Evolutionary conservation across 371 early-diverging fungal species (phyloP).

Genomic region (Mucor sp.): DNA sequence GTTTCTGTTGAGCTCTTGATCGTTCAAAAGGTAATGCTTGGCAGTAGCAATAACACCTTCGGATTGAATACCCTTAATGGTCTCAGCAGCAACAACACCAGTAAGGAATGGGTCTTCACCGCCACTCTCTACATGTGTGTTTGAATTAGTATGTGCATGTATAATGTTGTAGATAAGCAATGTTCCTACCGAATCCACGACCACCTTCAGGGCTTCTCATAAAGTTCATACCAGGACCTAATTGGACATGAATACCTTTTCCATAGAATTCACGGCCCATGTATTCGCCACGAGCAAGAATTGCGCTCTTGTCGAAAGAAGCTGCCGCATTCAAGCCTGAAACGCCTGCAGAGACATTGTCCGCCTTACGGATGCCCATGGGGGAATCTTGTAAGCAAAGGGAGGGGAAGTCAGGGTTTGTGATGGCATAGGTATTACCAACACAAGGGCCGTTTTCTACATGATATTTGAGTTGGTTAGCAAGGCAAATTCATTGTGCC

Average conservation of each 20-base stretch:
- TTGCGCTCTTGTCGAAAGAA: slow-evolving; percentile 51
- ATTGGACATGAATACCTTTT: slow-evolving; percentile 50
- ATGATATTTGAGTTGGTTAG: not conserved
- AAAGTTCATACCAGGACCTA: slow-evolving; percentile 58
- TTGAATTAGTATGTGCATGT: not conserved
- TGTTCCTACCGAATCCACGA: slow-evolving; percentile 48
- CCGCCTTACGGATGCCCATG: slow-evolving; percentile 40
- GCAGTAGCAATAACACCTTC: slow-evolving; percentile 55
- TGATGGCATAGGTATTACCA: slow-evolving; percentile 47
- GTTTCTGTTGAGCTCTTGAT: slow-evolving; percentile 45
- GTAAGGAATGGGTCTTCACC: slow-evolving; percentile 68
- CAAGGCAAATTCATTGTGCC: not conserved
- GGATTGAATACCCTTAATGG: slow-evolving; percentile 40
- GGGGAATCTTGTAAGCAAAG: slow-evolving; percentile 63
- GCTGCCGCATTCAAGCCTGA: slow-evolving; percentile 57
- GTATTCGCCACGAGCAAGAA: slow-evolving; percentile 45
- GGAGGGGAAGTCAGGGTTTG: slow-evolving; percentile 43
- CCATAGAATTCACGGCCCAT: slow-evolving; percentile 56
- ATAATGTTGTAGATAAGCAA: not conserved
- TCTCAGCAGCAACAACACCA: slow-evolving; percentile 35
- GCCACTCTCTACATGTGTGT: slow-evolving; percentile 32
- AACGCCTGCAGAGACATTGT: slow-evolving; percentile 49
- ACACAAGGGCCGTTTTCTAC: slow-evolving; percentile 37
- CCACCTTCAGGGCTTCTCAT: slow-evolving; percentile 52
- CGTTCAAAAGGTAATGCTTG: slow-evolving; percentile 56